Evolutionary conservation across 768 basidiomycete species (phyloP).

Genomic region (Mycena capillaripes): DNA sequence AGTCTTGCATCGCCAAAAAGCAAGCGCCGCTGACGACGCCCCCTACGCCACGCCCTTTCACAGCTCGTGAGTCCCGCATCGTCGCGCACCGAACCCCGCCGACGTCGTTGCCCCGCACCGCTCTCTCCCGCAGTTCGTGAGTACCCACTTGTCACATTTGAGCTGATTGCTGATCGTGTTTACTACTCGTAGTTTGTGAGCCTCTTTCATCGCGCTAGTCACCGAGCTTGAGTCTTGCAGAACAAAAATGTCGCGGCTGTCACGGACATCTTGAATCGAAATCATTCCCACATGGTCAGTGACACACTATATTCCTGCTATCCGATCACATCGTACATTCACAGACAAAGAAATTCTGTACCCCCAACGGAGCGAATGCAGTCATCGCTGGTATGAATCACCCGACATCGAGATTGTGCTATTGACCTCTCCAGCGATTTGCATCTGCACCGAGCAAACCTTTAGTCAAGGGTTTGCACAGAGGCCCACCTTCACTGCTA

Average conservation of each 20-base stretch:
- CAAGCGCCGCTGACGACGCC: too few relatives aligned
- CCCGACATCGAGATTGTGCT: background rate
- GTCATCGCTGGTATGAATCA: constrained; percentile 3
- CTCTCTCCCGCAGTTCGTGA: too few relatives aligned
- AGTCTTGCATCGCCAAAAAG: too few relatives aligned
- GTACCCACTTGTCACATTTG: too few relatives aligned
- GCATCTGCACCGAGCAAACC: constrained; percentile 14
- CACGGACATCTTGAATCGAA: background rate
- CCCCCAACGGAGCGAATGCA: background rate
- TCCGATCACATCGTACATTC: background rate
- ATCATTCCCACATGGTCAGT: constrained; percentile 1
- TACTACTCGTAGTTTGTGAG: too few relatives aligned
- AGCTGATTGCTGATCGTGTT: too few relatives aligned
- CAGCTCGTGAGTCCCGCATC: too few relatives aligned
- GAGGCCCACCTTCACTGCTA: background rate
- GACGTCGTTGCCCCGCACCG: too few relatives aligned
- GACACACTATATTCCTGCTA: background rate
- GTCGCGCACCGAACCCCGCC: too few relatives aligned
- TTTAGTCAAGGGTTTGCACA: background rate
- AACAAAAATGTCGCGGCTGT: background rate
- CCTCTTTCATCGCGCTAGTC: too few relatives aligned
- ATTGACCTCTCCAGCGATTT: constrained; percentile 1
- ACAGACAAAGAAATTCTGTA: background rate
- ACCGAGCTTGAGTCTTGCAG: too few relatives aligned
- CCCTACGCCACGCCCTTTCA: too few relatives aligned